Evolutionary conservation across 306 rosid genomes (phyloP).

Genomic region (Prunus mongolica): DNA sequence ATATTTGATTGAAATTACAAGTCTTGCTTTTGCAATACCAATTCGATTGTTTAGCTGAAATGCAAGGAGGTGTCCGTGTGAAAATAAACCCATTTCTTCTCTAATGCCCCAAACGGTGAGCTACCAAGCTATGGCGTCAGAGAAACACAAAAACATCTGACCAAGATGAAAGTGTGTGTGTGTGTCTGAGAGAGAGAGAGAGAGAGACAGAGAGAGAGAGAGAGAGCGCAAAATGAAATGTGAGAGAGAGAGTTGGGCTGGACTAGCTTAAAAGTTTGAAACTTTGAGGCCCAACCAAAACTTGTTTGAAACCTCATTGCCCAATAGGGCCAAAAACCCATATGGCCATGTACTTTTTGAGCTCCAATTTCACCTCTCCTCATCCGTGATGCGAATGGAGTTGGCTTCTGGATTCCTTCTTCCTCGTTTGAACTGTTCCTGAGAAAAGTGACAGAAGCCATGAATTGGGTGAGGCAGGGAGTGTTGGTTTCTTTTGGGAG

Average conservation of each 20-base stretch:
- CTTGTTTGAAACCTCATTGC: background rate
- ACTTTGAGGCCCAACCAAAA: background rate
- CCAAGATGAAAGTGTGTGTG: background rate
- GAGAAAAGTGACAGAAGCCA: background rate
- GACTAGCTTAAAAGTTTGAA: background rate
- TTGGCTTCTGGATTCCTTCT: background rate
- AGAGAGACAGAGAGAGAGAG: background rate
- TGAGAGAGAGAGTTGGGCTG: background rate
- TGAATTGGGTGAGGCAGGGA: slow-evolving; percentile 33
- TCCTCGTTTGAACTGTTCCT: background rate
- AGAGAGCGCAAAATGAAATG: background rate
- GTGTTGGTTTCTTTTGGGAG: slow-evolving; percentile 21
- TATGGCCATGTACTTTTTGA: background rate
- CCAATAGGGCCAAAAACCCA: background rate
- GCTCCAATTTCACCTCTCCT: background rate
- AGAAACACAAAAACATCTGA: background rate
- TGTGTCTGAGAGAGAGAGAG: background rate
- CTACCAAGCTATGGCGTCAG: background rate
- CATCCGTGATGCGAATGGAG: background rate
- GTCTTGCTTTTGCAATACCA: slow-evolving; percentile 1
- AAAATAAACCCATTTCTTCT: slow-evolving; percentile 7
- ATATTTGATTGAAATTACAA: background rate
- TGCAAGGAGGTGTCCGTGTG: background rate
- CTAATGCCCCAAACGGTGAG: background rate
- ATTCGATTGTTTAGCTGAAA: slow-evolving; percentile 1